phyloP scores from a whole-genome alignment of 352 stramenopile genomes.

The Globisporangium echinulatum region DNA sequence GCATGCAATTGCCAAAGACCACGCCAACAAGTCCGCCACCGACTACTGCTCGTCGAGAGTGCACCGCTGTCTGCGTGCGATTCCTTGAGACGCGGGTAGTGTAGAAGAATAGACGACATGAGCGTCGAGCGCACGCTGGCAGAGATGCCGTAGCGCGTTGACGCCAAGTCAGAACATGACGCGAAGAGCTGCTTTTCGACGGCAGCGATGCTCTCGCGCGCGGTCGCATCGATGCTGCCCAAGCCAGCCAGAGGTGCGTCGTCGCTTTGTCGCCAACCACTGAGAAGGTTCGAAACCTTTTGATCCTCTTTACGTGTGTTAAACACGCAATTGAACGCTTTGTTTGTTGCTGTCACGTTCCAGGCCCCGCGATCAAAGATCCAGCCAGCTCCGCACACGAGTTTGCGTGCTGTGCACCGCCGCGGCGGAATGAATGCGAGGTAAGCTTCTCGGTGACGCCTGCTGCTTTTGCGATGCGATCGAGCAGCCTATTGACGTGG shows the following conservation, averaged over 20 bases:
- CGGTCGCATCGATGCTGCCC: not conserved
- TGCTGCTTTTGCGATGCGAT: not conserved
- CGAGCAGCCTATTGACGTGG: constrained; percentile 3
- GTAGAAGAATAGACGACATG: too few relatives aligned
- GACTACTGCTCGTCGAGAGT: too few relatives aligned
- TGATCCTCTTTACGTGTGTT: not conserved
- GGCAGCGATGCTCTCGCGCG: not conserved
- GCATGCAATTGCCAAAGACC: not conserved
- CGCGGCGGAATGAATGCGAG: too few relatives aligned
- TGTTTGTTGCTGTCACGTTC: too few relatives aligned
- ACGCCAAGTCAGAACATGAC: not conserved
- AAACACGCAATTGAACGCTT: not conserved
- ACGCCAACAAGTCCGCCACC: not conserved
- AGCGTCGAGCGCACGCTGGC: too few relatives aligned
- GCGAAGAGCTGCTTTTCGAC: not conserved
- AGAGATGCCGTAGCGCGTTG: too few relatives aligned
- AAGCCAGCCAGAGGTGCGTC: not conserved
- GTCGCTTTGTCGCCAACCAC: not conserved
- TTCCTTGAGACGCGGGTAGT: too few relatives aligned
- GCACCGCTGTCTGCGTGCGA: too few relatives aligned
- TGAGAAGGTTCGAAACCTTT: not conserved
- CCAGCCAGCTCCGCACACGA: too few relatives aligned
- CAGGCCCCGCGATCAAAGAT: too few relatives aligned
- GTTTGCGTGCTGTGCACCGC: too few relatives aligned
- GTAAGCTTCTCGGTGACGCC: not conserved